A percentile compares a stretch with the other conserved stretches of the same genome.
These are phyloP conservation scores for Ophiostoma sp. DNA, from an alignment of 2,329 filamentous ascomycete species.

Conservation along the genomic window DNA sequence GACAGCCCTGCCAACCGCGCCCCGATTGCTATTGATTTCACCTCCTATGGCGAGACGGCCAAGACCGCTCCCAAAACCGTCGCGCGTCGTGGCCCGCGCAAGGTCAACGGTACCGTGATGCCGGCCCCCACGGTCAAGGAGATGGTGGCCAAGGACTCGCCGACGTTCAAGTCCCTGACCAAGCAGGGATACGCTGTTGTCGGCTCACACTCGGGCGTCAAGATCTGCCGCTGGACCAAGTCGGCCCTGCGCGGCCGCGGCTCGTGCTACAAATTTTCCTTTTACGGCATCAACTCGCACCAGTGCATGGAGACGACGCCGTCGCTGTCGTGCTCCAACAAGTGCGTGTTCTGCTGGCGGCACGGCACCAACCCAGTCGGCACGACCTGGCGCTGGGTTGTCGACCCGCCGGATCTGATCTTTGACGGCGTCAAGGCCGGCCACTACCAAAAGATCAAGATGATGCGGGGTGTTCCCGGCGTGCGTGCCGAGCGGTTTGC, in stretches of 20 bases:
- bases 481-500: constrained; percentile 86
- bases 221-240: constrained; percentile 98
- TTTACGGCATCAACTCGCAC: constrained; percentile 94
- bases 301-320: constrained; percentile 98
- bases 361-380: constrained; percentile 96
- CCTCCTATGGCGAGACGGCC: constrained; percentile 51
- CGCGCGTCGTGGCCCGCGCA: constrained; percentile 26
- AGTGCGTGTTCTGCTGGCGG: constrained; percentile 98
- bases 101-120: constrained; percentile 37
- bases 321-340: constrained; percentile 92
- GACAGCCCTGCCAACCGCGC: constrained; percentile 30
- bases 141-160: constrained; percentile 89
- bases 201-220: constrained; percentile 90
- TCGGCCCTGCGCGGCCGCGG: constrained; percentile 88
- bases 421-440: constrained; percentile 85
- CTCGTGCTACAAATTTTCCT: constrained; percentile 95
- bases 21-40: constrained; percentile 79
- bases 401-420: constrained; percentile 84
- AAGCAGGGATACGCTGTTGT: constrained; percentile 97
- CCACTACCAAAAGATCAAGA: constrained; percentile 97
- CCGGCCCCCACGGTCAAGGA: constrained; percentile 57
- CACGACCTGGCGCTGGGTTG: constrained; percentile 93
- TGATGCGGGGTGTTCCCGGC: constrained; percentile 89
- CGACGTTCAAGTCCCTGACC: constrained; percentile 81
- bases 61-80: constrained; percentile 36